Conservation (phyloP, 768 basidiomycete genomes). For the Boletus pseudopeckii region DNA sequence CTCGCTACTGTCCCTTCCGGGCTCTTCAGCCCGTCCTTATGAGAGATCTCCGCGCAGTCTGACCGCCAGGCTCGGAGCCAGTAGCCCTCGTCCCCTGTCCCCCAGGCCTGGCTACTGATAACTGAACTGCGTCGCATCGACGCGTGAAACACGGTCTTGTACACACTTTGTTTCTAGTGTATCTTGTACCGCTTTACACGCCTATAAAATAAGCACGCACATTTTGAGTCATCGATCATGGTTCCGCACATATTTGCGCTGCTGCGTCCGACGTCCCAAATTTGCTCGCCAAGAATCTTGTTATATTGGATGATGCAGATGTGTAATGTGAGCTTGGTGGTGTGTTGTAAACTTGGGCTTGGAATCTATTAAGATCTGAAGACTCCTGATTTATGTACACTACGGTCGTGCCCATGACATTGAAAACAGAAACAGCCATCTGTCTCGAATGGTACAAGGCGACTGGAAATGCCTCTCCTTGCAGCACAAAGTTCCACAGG, state of each 20-base stretch:
- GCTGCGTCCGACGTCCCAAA: too few relatives aligned
- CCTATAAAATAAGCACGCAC: too few relatives aligned
- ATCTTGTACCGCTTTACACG: neutral
- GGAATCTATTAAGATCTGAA: too few relatives aligned
- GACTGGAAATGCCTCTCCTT: neutral
- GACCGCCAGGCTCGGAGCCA: slow-evolving; percentile 6
- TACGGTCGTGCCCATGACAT: too few relatives aligned
- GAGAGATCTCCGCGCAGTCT: slow-evolving; percentile 14
- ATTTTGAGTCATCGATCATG: neutral
- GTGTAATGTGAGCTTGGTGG: too few relatives aligned
- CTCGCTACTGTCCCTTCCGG: slow-evolving; percentile 9
- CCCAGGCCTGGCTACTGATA: slow-evolving; percentile 11
- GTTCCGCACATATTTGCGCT: neutral
- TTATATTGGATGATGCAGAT: too few relatives aligned
- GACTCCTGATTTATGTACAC: too few relatives aligned
- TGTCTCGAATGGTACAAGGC: neutral
- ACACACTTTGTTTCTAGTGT: too few relatives aligned
- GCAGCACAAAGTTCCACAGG: neutral
- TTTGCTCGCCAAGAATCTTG: too few relatives aligned
- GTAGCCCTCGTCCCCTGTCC: slow-evolving; percentile 13
- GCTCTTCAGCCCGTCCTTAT: neutral
- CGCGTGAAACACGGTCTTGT: neutral
- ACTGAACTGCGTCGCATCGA: neutral
- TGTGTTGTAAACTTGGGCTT: too few relatives aligned
- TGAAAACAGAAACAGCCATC: neutral